A percentile compares a stretch with the other conserved stretches of the same genome.
Evolutionary conservation across 441 rosid genomes (phyloP).

Genomic region (Erodium moschatum): DNA sequence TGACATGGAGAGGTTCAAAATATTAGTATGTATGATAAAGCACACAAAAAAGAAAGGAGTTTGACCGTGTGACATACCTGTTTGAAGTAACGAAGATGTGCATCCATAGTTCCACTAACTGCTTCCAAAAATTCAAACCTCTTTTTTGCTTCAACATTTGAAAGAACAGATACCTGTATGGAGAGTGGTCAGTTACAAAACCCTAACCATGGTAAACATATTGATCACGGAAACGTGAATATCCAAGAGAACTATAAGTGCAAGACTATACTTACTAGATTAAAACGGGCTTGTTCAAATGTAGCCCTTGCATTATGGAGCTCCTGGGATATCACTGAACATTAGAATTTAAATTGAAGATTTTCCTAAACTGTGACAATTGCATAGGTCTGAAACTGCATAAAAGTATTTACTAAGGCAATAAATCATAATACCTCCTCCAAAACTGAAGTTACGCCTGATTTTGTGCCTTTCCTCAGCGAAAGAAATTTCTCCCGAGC

Average conservation of each 20-base stretch:
- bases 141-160: slow-evolving; percentile 93
- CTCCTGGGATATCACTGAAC: slow-evolving; percentile 48
- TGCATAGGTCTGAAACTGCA: slow-evolving; percentile 10
- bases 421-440: slow-evolving; percentile 56
- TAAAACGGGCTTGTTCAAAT: slow-evolving; percentile 96
- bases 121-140: slow-evolving; percentile 98
- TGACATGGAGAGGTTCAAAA: slow-evolving; percentile 21
- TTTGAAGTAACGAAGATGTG: slow-evolving; percentile 96
- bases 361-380: slow-evolving; percentile 14
- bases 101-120: slow-evolving; percentile 98
- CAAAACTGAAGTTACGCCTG: slow-evolving; percentile 57
- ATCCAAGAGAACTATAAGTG: not conserved
- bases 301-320: slow-evolving; percentile 80
- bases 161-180: slow-evolving; percentile 74
- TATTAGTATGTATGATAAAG: slow-evolving; percentile 12
- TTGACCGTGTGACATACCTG: slow-evolving; percentile 39
- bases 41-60: slow-evolving; percentile 15
- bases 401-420: not conserved
- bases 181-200: slow-evolving; percentile 16
- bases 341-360: slow-evolving; percentile 16
- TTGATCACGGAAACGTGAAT: slow-evolving; percentile 1
- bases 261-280: slow-evolving; percentile 48
- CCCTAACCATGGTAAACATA: not conserved
- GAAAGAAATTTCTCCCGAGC: slow-evolving; percentile 97
- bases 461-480: slow-evolving; percentile 85